Percentiles rank a stretch among this genome's conserved stretches.
These are phyloP conservation scores for Cyclostephanos tholiformis DNA, from an alignment of 108 stramenopile species.

Conservation along the genomic window DNA sequence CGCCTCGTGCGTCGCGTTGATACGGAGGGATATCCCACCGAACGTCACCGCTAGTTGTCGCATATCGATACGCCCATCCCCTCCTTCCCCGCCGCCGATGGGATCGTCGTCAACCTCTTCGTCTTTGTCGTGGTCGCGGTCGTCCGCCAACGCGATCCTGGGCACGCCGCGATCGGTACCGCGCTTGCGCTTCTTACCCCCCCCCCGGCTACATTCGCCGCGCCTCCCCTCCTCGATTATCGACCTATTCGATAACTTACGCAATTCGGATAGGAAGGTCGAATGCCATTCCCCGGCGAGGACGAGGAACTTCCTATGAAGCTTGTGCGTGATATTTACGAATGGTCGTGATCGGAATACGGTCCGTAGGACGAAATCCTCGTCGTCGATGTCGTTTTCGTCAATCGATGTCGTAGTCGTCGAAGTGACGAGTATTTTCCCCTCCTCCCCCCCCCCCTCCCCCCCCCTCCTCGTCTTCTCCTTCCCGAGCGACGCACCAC, in stretches of 20 bases:
- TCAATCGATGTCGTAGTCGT: neutral
- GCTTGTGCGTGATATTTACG: conserved; percentile 26
- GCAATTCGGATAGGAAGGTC: conserved; percentile 33
- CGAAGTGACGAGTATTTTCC: too few relatives aligned
- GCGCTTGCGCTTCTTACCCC: conserved; percentile 26
- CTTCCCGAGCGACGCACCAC: neutral
- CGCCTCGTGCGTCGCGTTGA: conserved; percentile 62
- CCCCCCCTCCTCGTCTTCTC: conserved; percentile 22
- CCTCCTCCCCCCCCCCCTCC: neutral
- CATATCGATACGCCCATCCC: neutral
- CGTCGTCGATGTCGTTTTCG: conserved; percentile 9
- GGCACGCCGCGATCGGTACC: conserved; percentile 26
- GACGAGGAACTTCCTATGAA: conserved; percentile 32
- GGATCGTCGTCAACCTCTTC: conserved; percentile 12
- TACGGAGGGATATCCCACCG: conserved; percentile 62
- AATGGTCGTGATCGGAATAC: conserved; percentile 45
- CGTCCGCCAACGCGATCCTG: conserved; percentile 46
- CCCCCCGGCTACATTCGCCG: neutral
- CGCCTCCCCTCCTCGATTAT: conserved; percentile 16
- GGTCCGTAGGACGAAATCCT: conserved; percentile 29
- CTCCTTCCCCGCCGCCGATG: neutral
- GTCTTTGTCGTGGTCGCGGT: too few relatives aligned
- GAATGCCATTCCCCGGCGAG: conserved; percentile 39
- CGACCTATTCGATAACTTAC: conserved; percentile 40
- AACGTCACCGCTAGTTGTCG: conserved; percentile 46